A percentile compares a stretch with the other conserved stretches of the same genome.
phyloP scores from a whole-genome alignment of 148 eudicot genomes.

The Vaccinium myrtillus region DNA sequence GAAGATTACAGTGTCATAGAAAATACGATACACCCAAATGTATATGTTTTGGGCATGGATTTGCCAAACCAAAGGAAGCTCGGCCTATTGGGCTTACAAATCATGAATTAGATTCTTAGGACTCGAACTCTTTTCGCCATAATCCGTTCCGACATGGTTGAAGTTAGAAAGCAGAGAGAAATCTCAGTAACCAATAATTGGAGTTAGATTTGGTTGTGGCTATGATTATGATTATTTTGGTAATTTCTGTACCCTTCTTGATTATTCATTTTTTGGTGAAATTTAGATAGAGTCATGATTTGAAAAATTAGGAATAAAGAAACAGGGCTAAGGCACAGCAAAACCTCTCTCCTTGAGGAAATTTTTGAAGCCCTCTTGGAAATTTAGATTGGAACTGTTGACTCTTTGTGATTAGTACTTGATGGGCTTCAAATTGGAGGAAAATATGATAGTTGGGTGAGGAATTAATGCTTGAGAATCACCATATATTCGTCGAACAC shows the following conservation, averaged over 20 bases:
- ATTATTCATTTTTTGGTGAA: conserved; percentile 22
- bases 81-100: too few species aligned
- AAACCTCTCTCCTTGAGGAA: too few species aligned
- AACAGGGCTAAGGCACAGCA: too few species aligned
- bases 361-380: neutral
- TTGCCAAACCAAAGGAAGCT: too few species aligned
- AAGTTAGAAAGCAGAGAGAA: conserved; percentile 46
- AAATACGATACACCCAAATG: too few species aligned
- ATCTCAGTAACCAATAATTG: conserved; percentile 60
- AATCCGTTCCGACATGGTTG: conserved; percentile 3
- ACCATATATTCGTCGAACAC: conserved; percentile 25
- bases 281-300: conserved; percentile 3
- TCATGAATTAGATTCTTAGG: conserved; percentile 18
- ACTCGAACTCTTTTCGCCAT: neutral
- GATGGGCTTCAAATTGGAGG: neutral
- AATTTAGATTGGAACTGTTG: neutral
- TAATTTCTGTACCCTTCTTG: conserved; percentile 14
- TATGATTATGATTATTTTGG: neutral
- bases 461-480: conserved; percentile 43
- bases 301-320: too few species aligned
- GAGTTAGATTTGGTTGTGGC: conserved; percentile 3
- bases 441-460: conserved; percentile 30
- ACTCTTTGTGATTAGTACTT: neutral
- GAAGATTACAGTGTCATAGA: too few species aligned
- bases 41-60: too few species aligned